Base-by-base conservation (phyloP, 257 asterid species). In the Ilex asprella region DNA sequence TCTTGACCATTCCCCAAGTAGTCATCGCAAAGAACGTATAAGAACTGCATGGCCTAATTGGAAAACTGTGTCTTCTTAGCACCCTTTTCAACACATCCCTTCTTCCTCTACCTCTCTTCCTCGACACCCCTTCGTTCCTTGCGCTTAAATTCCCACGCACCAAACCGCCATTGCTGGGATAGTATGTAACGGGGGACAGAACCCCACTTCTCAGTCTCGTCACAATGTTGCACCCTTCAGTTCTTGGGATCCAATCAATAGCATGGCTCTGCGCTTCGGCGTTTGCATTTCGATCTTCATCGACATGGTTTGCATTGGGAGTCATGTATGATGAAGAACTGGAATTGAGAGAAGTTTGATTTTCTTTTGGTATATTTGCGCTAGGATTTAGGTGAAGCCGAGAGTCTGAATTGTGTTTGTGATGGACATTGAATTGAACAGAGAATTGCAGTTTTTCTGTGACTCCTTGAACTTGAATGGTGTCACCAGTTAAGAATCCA, bases 201-300 rank as follows among this genome's bases (percentile, higher is more conserved):
- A 67, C 74, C 16, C 78, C 81, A 44, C 76, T 69, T 68, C 76
- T 79, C 76, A 75, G 56, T 73, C 84, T 65, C 61, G 79, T 79
- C 67, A 60, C 16, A 29, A 71, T 58, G 57, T 41, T 68, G 27
- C 47, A 44, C 29, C 1, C 12, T 41, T 41, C 12, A 11, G 47
- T 41, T 41, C 1, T 41, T 41, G 7, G 47, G 47, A 7, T 41
- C 47, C 12, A 41, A 41, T 41, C 10, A 41, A 41, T 6, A 6
- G 7, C 47, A 41, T 41, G 47, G 47, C 47, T 35, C 41, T 3
- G 1, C 2, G 41, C 5, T 35, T 35, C 41, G 1, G 41, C 2
- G 8, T 35, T 35, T 35, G 55, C 60, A 31, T 39, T 16, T 31
- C 29, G 56, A 29, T 39, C 31, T 3, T 27, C 60, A 62, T 39